Conservation (phyloP, 768 basidiomycete genomes). For the Infundibulicybe gibba region DNA sequence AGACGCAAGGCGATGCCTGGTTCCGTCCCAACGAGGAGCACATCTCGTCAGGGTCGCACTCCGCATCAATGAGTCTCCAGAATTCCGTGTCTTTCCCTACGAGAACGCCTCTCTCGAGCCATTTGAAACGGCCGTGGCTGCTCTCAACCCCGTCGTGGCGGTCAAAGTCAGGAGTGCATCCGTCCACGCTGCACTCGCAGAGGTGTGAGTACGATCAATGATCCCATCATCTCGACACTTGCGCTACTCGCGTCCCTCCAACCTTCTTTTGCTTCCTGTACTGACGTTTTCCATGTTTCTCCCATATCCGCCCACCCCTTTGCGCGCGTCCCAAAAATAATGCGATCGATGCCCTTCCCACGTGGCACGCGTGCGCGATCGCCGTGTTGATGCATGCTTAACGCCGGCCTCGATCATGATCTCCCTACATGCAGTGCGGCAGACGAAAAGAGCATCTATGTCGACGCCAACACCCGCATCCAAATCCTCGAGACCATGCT, state of each 20-base stretch:
- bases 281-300: slow-evolving; percentile 3
- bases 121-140: slow-evolving; percentile 69
- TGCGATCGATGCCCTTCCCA: too few relatives aligned
- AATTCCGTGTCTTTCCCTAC: slow-evolving; percentile 82
- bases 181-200: slow-evolving; percentile 74
- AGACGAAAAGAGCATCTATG: slow-evolving; percentile 57
- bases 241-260: background rate
- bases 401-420: too few relatives aligned
- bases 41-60: slow-evolving; percentile 74
- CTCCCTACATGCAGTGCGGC: slow-evolving; percentile 43
- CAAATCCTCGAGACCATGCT: slow-evolving; percentile 81
- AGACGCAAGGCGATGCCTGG: slow-evolving; percentile 84
- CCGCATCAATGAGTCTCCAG: slow-evolving; percentile 36
- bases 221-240: slow-evolving; percentile 4
- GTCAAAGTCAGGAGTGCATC: slow-evolving; percentile 78
- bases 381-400: too few relatives aligned
- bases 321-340: background rate
- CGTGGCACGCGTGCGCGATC: too few relatives aligned
- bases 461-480: slow-evolving; percentile 82
- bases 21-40: slow-evolving; percentile 76
- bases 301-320: background rate
- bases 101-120: slow-evolving; percentile 69
- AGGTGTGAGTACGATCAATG: slow-evolving; percentile 39
- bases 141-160: slow-evolving; percentile 78
- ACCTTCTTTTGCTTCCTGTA: slow-evolving; percentile 1